phyloP scores from a whole-genome alignment of 345 rosid genomes.

The Hypericum androsaemum region DNA sequence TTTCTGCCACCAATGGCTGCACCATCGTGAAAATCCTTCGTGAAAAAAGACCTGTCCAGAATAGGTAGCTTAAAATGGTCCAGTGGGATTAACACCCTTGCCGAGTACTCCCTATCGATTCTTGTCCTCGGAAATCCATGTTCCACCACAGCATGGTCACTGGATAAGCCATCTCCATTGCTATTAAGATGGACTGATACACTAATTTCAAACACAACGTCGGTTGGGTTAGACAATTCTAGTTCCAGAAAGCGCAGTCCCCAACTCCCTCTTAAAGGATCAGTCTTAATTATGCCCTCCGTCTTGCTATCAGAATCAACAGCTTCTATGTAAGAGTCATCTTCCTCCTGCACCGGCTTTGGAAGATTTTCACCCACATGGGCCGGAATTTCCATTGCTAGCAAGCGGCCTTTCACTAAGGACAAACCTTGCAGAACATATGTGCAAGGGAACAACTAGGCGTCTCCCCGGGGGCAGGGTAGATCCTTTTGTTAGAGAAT shows the following conservation, averaged over 20 bases:
- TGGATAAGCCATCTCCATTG: conserved; percentile 36
- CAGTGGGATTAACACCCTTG: conserved; percentile 86
- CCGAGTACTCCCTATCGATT: conserved; percentile 83
- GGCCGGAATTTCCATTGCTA: conserved; percentile 98
- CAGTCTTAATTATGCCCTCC: conserved; percentile 74
- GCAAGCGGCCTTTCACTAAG: conserved; percentile 85
- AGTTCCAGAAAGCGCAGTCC: conserved; percentile 91
- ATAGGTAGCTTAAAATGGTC: conserved; percentile 93
- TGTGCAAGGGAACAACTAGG: conserved; percentile 75
- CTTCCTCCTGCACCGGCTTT: conserved; percentile 21
- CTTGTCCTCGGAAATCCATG: conserved; percentile 75
- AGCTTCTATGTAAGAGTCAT: conserved; percentile 27
- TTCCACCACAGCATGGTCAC: conserved; percentile 46
- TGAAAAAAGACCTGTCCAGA: conserved; percentile 79
- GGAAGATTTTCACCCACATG: conserved; percentile 63
- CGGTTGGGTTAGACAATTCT: conserved; percentile 90
- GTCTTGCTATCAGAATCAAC: conserved; percentile 40
- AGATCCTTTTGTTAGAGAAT: conserved; percentile 35
- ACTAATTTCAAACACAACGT: conserved; percentile 76
- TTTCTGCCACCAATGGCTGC: conserved; percentile 26
- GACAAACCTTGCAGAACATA: conserved; percentile 88
- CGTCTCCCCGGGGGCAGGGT: conserved; percentile 78
- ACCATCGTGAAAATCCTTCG: conserved; percentile 51
- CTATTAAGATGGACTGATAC: conserved; percentile 74
- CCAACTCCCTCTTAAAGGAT: conserved; percentile 98